Base-by-base conservation (phyloP, 1,139 yeast genomes). In the Hansenula lynferdii region DNA sequence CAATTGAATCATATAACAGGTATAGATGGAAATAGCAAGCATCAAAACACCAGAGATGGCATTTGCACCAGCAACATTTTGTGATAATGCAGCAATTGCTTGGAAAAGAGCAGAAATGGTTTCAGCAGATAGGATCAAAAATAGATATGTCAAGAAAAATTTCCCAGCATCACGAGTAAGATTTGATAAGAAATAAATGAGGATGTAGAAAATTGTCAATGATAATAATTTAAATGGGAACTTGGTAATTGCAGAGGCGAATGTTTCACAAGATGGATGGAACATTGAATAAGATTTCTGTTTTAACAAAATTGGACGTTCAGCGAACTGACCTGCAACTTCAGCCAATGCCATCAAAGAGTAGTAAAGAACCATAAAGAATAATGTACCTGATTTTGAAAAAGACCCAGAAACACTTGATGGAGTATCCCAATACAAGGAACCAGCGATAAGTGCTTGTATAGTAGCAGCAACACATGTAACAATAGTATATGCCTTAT, bases 221-320 rank as follows among this genome's bases (percentile, higher is more conserved):
- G 76, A 67, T 36, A 72, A 43, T 29, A 75, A 47, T 47, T 74
- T 67, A 36, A 74, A 65, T 28, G 82, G 81, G 35, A 75, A 55
- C 32, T 70, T 67, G 9, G 74, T 62, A 8, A 76, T 31, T 24
- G 69, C 60, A 35, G 66, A 60, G 8, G 78, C 72, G 15, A 78
- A 47, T 3, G 77, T 71, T 50, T 76, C 80, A n/a, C 82, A 76
- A 17, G 80, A 68, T 8, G 80, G 78, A 51, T 74, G 81, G 45
- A 71, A 77, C 49, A 78, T 59, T 2, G 77, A 66, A 46, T 77
- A 78, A 19, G 72, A 69, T 44, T 69, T 70, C 45, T 78, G 85
- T 49, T 78, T 78, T 57, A 68, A 66, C 41, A 77, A 53, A 40
- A 78, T 73, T 31, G 76, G 75, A 54, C 80, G 67, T 38, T 67